These are phyloP conservation scores for Hapsidospora chrysogenum DNA, from an alignment of 495 filamentous ascomycete species.

Conservation along the genomic window DNA sequence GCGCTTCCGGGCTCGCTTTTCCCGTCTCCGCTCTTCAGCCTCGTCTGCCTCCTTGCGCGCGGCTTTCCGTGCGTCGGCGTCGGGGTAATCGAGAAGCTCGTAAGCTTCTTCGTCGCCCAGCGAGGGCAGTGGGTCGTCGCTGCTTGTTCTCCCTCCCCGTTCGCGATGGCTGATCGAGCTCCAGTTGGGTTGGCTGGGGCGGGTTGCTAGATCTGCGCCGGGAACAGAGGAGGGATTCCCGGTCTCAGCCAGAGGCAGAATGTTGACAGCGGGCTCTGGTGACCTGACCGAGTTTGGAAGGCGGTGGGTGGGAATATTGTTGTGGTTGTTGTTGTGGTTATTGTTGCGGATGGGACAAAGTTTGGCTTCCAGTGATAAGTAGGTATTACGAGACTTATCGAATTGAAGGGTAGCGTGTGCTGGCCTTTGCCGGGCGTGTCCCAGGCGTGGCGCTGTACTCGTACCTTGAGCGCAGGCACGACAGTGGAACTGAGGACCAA, in stretches of 20 bases:
- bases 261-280: constrained; percentile 16
- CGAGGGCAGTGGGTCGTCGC: constrained; percentile 4
- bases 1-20: constrained; percentile 30
- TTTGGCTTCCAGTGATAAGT: no score
- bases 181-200: constrained; percentile 8
- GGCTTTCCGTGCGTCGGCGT: constrained; percentile 2
- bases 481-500: no score
- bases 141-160: constrained; percentile 22
- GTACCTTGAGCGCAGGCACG: no score
- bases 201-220: constrained; percentile 8
- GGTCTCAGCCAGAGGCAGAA: constrained; percentile 12
- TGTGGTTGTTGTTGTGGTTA: no score
- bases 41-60: constrained; percentile 3
- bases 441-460: no score
- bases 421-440: no score
- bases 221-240: constrained; percentile 22
- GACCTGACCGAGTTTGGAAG: no score
- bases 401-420: no score
- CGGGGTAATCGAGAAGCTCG: constrained; percentile 19
- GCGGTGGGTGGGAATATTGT: no score
- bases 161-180: constrained; percentile 10
- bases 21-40: constrained; percentile 7
- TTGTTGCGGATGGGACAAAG: no score
- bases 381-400: no score
- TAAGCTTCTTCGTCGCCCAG: constrained; percentile 5